A percentile compares a stretch with the other conserved stretches of the same genome.
Evolutionary conservation across 2,329 filamentous ascomycete species (phyloP).

Genomic region (Cadophora sp.): DNA sequence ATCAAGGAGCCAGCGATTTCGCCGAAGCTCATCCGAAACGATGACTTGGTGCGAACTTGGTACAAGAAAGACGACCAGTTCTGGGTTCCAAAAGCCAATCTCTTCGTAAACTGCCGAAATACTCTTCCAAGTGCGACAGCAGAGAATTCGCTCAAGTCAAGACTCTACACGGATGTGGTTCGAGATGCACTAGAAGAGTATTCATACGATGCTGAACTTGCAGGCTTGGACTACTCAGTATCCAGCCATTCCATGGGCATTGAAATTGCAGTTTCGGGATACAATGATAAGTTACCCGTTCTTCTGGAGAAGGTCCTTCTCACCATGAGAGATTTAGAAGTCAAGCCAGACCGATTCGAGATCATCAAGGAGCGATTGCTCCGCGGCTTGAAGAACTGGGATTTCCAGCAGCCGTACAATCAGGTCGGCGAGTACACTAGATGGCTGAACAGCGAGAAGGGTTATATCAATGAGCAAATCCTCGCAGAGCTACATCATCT

Average conservation of each 20-base stretch:
- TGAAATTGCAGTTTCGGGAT: constrained; percentile 81
- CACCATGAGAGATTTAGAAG: constrained; percentile 82
- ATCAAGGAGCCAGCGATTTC: constrained; percentile 75
- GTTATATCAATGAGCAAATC: constrained; percentile 81
- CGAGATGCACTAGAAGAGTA: constrained; percentile 90
- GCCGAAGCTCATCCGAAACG: constrained; percentile 85
- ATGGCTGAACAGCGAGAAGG: constrained; percentile 79
- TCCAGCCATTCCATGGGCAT: constrained; percentile 74
- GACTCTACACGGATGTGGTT: constrained; percentile 84
- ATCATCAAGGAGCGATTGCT: constrained; percentile 87
- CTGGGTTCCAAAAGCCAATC: constrained; percentile 94
- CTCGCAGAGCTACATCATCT: constrained; percentile 78
- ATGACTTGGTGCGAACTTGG: constrained; percentile 83
- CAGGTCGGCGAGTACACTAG: constrained; percentile 85
- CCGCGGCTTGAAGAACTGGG: constrained; percentile 83
- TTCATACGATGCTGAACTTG: constrained; percentile 93
- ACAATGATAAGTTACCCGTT: constrained; percentile 95
- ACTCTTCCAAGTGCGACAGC: constrained; percentile 82
- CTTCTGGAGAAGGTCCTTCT: constrained; percentile 87
- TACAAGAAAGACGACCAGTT: constrained; percentile 99
- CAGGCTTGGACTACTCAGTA: constrained; percentile 86
- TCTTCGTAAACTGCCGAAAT: constrained; percentile 81
- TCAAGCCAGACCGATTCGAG: constrained; percentile 86
- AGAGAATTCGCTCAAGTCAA: constrained; percentile 77
- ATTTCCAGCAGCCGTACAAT: constrained; percentile 86